Percentiles rank a stretch among this genome's conserved stretches.
These are phyloP conservation scores for Ailanthus altissimus DNA, from an alignment of 345 rosid genomes.

Conservation along the genomic window DNA sequence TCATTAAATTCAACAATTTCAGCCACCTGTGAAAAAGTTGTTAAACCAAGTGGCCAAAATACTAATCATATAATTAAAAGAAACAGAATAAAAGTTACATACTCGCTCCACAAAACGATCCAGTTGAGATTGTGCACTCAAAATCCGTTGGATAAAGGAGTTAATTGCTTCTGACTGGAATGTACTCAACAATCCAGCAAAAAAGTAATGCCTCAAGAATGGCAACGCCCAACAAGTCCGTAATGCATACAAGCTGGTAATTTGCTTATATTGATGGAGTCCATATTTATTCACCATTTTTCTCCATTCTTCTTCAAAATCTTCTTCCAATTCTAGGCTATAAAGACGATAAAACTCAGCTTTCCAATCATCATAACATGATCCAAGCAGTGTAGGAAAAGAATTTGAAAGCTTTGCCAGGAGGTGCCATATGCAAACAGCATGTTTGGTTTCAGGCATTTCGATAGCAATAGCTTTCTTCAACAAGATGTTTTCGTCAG, in stretches of 20 bases:
- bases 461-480: slow-evolving; percentile 53
- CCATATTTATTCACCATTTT: slow-evolving; percentile 46
- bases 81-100: background rate
- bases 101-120: slow-evolving; percentile 52
- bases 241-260: slow-evolving; percentile 50
- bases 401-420: slow-evolving; percentile 52
- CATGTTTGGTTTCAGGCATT: slow-evolving; percentile 54
- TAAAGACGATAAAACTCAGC: slow-evolving; percentile 49
- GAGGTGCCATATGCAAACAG: slow-evolving; percentile 56
- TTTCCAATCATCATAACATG: slow-evolving; percentile 55
- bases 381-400: slow-evolving; percentile 51
- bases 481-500: slow-evolving; percentile 62
- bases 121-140: slow-evolving; percentile 45
- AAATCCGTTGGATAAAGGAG: slow-evolving; percentile 44
- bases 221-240: slow-evolving; percentile 59
- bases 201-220: slow-evolving; percentile 52
- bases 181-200: slow-evolving; percentile 45
- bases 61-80: slow-evolving; percentile 10
- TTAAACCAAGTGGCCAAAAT: background rate
- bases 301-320: slow-evolving; percentile 58
- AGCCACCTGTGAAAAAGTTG: slow-evolving; percentile 40
- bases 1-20: slow-evolving; percentile 41
- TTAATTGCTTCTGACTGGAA: slow-evolving; percentile 41
- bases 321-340: slow-evolving; percentile 37
- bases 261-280: slow-evolving; percentile 51